Evolutionary conservation across 352 stramenopile genomes (phyloP), one percentile per base, ranked within the genome.

Genomic region (Stramenopiles sp.): DNA sequence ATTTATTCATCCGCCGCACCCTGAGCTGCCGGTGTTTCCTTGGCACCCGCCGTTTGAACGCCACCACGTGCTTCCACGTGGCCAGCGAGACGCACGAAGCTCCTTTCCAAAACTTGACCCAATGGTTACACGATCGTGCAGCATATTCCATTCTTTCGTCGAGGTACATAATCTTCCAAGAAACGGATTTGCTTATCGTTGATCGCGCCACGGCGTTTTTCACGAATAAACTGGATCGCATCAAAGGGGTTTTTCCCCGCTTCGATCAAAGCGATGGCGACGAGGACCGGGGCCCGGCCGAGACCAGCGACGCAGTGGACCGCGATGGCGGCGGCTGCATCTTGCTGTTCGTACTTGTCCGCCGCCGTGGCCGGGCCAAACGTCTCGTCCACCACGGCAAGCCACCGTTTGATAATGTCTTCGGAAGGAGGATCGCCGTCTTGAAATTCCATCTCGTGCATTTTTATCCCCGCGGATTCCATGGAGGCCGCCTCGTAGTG

Each of bases 231-330:
- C 79, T 96, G 89, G n/a, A 98, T 93, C 1, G 93, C 93, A 74
- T 97, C 93, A 68, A 97, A 92, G 33, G 93, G 88, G 81, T 98
- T 92, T 81, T 96, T 84, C 34, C 86, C 88, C 63, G 87, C 96
- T 81, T 98, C 94, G 79, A 98, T 97, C 48, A 98, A 80, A 43
- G 94, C 94, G 78, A 98, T 96, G 1, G 94, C 94, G 12, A 98
- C 94, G 48, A 98, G 85, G 71, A 98, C 92, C 0, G 94, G 94
- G 1, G 94, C 94, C 49, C 94, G 84, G 73, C 94, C 94, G 36
- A 98, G 86, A 0, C 94, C 94, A 0, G 94, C 94, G 33, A 98
- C 92, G 81, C 94, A 98, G 83, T 98, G 94, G 34, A 98, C 92
- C 6, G 93, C 93, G 76, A 98, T 96, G 31, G 89, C n/a, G n/a